Evolutionary conservation across 148 eudicot species (phyloP).

Genomic region (Euryodendron excelsum): DNA sequence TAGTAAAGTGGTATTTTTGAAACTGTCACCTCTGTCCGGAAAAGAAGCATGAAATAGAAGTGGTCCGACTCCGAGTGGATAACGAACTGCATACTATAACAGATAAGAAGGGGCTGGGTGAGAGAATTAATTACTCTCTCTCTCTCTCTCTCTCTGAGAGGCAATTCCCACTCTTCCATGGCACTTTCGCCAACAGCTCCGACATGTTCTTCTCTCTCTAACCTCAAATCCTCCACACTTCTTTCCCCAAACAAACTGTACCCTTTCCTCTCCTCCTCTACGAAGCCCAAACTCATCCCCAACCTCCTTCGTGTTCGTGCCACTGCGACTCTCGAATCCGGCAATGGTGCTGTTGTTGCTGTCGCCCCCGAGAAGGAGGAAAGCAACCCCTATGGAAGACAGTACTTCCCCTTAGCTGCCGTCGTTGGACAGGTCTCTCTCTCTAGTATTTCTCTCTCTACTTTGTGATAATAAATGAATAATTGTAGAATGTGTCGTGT

Average conservation of each 20-base stretch:
- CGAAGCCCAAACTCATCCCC: slow-evolving; percentile 4
- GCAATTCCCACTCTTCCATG: background rate
- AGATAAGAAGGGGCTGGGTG: background rate
- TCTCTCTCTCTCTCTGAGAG: background rate
- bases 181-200: slow-evolving; percentile 18
- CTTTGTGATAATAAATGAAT: background rate
- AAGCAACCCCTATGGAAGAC: slow-evolving; percentile 19
- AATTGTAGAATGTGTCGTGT: background rate
- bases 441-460: background rate
- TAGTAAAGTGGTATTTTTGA: too few relatives aligned
- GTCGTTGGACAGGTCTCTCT: slow-evolving; percentile 83
- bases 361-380: slow-evolving; percentile 23
- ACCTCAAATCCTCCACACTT: slow-evolving; percentile 17
- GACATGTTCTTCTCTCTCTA: slow-evolving; percentile 13
- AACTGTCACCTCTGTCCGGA: too few relatives aligned
- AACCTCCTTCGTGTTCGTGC: slow-evolving; percentile 39
- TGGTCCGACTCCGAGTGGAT: too few relatives aligned
- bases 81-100: too few relatives aligned
- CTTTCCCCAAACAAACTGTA: slow-evolving; percentile 18
- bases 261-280: slow-evolving; percentile 20
- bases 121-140: background rate
- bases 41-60: too few relatives aligned
- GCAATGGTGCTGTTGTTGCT: slow-evolving; percentile 62
- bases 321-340: slow-evolving; percentile 57
- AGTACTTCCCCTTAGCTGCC: slow-evolving; percentile 89